Base-by-base conservation (phyloP, 768 basidiomycete genomes). In the Thelephora ganbajun region DNA sequence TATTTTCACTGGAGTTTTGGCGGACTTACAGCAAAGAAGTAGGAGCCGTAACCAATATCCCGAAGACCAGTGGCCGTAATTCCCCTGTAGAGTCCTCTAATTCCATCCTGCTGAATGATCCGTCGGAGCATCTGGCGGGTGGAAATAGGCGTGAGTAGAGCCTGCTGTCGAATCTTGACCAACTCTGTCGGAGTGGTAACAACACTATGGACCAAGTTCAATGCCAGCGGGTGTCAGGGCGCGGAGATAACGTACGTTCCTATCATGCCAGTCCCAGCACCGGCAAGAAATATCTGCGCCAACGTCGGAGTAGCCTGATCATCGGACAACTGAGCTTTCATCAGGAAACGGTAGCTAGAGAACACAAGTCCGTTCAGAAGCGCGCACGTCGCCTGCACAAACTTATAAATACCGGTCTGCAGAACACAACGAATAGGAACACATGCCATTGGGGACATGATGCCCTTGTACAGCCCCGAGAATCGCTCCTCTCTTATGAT, bases 341-440 rank as follows among this genome's bases (percentile, higher is more conserved):
- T 76, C 46, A 92, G 71, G 58, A 84, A 78, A 18, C 80, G 77
- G 65, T 94, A 94, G 0, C 81, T 79, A 0, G 87, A 75, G 61
- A 96, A 94, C 3, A 93, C 78, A 13, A 90, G 67, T 11, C 91
- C 89, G 56, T 93, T 96, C 69, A 89, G 73, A 1, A 84, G 65
- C 0, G 86, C 84, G 19, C 74, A 73, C 2, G 79, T 76, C 1
- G 76, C 71, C 86, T 88, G 51, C n/a, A 50, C 22, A 12, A 33
- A 22, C 16, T 23, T 16, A 19, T 47, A 44, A 44, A 48, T 30
- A 0, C 37, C 33, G 39, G 34, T 39, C 35, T 49, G 43, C 9
- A 2, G 5, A 47, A 35, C 18, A 22, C 19, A 18, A 33, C 19
- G 43, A 13, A 45, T 14, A 19, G 13, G 9, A 12, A 46, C 13